Conservation (phyloP, 768 basidiomycete genomes). For the Baorangia bicolor region DNA sequence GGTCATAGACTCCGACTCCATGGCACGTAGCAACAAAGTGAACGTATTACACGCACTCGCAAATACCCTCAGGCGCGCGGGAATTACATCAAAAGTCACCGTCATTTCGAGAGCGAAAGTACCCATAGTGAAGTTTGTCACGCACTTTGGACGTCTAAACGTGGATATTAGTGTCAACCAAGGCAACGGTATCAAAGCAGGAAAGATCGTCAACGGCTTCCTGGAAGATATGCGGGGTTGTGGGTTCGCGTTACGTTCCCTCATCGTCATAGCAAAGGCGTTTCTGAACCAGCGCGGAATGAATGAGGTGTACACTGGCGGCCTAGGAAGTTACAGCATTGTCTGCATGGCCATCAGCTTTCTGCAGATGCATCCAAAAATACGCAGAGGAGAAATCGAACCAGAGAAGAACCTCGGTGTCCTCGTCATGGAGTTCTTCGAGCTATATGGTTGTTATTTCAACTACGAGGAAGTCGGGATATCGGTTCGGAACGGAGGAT, state of each 20-base stretch:
- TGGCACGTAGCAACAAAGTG: slow-evolving; percentile 69
- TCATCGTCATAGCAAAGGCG: slow-evolving; percentile 87
- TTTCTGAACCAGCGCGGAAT: slow-evolving; percentile 87
- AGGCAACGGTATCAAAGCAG: slow-evolving; percentile 76
- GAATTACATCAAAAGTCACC: slow-evolving; percentile 77
- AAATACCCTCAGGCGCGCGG: slow-evolving; percentile 66
- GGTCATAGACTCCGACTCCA: slow-evolving; percentile 76
- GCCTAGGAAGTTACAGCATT: slow-evolving; percentile 91
- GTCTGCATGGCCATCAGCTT: slow-evolving; percentile 93
- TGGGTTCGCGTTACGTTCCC: slow-evolving; percentile 70
- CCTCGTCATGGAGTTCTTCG: slow-evolving; percentile 96
- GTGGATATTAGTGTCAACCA: slow-evolving; percentile 97
- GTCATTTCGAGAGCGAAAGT: slow-evolving; percentile 94
- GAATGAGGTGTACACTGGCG: slow-evolving; percentile 99
- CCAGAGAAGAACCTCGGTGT: slow-evolving; percentile 87
- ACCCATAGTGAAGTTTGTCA: slow-evolving; percentile 95
- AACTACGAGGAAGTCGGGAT: slow-evolving; percentile 91
- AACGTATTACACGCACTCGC: slow-evolving; percentile 76
- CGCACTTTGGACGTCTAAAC: slow-evolving; percentile 74
- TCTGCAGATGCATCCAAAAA: slow-evolving; percentile 96
- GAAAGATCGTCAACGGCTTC: slow-evolving; percentile 78
- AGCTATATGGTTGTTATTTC: slow-evolving; percentile 90
- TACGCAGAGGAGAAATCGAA: slow-evolving; percentile 84
- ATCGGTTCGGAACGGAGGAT: slow-evolving; percentile 82
- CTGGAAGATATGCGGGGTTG: slow-evolving; percentile 56